Base-by-base conservation (phyloP, 148 eudicot genomes). In the Spergularia bocconei region DNA sequence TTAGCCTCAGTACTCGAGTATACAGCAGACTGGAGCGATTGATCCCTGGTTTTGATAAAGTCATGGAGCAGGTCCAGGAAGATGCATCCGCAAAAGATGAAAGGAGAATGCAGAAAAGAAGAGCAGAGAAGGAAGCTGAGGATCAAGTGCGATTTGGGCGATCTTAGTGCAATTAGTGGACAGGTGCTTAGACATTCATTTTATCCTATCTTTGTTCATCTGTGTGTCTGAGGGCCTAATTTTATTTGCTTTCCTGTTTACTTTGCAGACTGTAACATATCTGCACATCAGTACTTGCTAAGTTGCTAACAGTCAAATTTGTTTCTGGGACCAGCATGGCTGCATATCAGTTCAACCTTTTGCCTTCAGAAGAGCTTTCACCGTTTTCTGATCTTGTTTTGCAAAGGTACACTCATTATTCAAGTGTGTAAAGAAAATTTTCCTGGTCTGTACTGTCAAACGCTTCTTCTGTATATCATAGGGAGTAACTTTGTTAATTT, bases 11-110 rank as follows among this genome's bases (percentile, higher is more conserved):
- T 25, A 48, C 38, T 10, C 53, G 25, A 78, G 77, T 86, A 11
- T 81, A 79, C 82, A 74, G 29, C 7, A 72, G 79, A 68, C 56
- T 86, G 69, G 81, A 78, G 54, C 44, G 62, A 55, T 59, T 55
- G 13, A 75, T 90, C 25, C 96, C 96, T 3, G 92, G 92, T 44
- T 88, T 88, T 65, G 60, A 47, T 57, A 60, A 55, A 64, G 76
- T 85, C 10, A 60, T 85, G 82, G 74, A 83, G 72, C 84, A 77
- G 67, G 83, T 83, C 9, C 69, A 84, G 20, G 85, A 63, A 20
- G 84, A 86, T 13, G 67, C 83, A 23, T 58, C 57, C 16, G 77
- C 52, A 63, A 84, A 82, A 76, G 55, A 67, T 12, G 70, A 63
- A 70, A 84, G 44, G 51, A 75, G 84, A 71, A 51, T 14, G 52